Conservation (phyloP, 2,329 filamentous ascomycete genomes). For the Pseudogymnoascus sp. region DNA sequence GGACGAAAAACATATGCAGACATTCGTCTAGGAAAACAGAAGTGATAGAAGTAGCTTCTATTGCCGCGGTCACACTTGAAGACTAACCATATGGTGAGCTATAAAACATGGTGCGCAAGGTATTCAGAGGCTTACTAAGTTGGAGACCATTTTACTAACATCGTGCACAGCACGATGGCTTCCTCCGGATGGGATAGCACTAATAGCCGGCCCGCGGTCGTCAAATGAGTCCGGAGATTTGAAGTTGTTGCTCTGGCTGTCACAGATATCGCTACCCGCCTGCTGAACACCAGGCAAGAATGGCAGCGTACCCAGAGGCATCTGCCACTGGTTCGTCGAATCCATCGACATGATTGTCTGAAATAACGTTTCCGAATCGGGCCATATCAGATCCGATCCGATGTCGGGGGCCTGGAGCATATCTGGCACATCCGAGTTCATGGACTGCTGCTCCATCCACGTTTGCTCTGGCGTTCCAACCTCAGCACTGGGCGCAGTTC, state of each 20-base stretch:
- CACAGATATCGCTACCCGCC: neutral
- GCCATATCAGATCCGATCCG: slow-evolving; percentile 39
- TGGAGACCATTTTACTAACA: slow-evolving; percentile 39
- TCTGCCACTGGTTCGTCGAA: slow-evolving; percentile 35
- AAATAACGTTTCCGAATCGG: slow-evolving; percentile 38
- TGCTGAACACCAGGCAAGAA: slow-evolving; percentile 18
- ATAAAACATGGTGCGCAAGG: neutral
- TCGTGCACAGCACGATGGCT: slow-evolving; percentile 39
- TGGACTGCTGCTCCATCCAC: slow-evolving; percentile 24
- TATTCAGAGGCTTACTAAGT: slow-evolving; percentile 30
- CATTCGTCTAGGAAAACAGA: slow-evolving; percentile 41
- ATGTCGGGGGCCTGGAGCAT: slow-evolving; percentile 26
- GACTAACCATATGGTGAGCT: slow-evolving; percentile 26
- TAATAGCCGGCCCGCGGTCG: slow-evolving; percentile 32
- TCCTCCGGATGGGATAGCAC: slow-evolving; percentile 34
- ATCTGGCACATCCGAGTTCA: slow-evolving; percentile 23
- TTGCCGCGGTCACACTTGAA: slow-evolving; percentile 37
- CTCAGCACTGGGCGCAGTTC: neutral
- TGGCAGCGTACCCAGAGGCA: slow-evolving; percentile 36
- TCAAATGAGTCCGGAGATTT: slow-evolving; percentile 30
- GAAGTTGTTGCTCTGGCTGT: slow-evolving; percentile 18
- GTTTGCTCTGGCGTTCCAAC: slow-evolving; percentile 16
- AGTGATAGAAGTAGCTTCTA: slow-evolving; percentile 37
- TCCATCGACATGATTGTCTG: slow-evolving; percentile 39
- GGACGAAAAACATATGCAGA: slow-evolving; percentile 41